Conservation (phyloP, 2,329 filamentous ascomycete genomes). For the Neofusicoccum laricinum region DNA sequence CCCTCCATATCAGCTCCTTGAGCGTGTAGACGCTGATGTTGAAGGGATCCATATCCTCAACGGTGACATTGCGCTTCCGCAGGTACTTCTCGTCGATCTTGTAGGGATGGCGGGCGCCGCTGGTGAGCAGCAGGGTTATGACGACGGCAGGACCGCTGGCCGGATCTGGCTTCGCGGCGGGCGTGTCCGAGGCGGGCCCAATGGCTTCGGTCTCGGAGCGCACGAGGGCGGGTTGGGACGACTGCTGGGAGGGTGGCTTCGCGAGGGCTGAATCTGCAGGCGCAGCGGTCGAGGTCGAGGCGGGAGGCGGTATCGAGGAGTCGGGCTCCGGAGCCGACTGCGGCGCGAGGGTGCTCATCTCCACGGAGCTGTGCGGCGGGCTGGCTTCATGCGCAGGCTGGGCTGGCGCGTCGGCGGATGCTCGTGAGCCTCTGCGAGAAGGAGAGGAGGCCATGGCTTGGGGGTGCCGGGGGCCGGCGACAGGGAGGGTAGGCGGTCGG, state of each 20-base stretch:
- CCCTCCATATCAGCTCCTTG: slow-evolving; percentile 88
- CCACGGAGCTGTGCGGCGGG: slow-evolving; percentile 3
- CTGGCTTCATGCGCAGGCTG: slow-evolving; percentile 11
- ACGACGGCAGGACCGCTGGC: slow-evolving; percentile 51
- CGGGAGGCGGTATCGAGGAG: slow-evolving; percentile 15
- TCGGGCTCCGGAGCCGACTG: slow-evolving; percentile 9
- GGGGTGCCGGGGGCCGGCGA: slow-evolving; percentile 7
- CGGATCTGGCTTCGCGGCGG: slow-evolving; percentile 37
- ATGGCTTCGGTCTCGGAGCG: slow-evolving; percentile 45
- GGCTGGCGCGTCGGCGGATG: slow-evolving; percentile 14
- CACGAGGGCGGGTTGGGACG: slow-evolving; percentile 26
- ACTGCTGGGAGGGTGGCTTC: background rate
- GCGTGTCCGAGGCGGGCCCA: slow-evolving; percentile 46
- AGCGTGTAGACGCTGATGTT: slow-evolving; percentile 90
- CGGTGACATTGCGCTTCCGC: slow-evolving; percentile 71
- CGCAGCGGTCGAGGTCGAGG: background rate
- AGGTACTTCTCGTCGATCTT: slow-evolving; percentile 87
- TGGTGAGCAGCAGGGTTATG: slow-evolving; percentile 81
- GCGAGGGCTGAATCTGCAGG: background rate
- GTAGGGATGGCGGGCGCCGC: slow-evolving; percentile 81
- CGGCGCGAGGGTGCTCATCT: slow-evolving; percentile 14
- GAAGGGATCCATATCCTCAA: slow-evolving; percentile 76
- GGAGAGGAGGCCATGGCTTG: slow-evolving; percentile 17
- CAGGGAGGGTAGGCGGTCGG: slow-evolving; percentile 14
- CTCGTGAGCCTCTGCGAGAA: slow-evolving; percentile 15